phyloP scores from a whole-genome alignment of 2,329 filamentous ascomycete species.

The Trichoderma sp. region DNA sequence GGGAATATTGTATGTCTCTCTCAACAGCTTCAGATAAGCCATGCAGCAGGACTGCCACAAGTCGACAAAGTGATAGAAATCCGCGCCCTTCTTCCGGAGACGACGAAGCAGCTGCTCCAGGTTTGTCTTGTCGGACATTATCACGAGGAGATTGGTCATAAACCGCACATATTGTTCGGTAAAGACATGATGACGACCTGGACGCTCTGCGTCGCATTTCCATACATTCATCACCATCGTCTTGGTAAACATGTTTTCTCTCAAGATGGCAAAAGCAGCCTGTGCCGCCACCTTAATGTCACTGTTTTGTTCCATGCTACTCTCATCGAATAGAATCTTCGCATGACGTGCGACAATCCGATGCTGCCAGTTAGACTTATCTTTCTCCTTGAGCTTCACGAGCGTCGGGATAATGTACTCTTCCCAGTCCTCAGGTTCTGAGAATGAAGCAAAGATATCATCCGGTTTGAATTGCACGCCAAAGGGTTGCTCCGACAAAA shows the following conservation, averaged over 20 bases:
- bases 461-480: slow-evolving; percentile 40
- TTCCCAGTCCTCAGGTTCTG: slow-evolving; percentile 60
- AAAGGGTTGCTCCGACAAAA: slow-evolving; percentile 59
- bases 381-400: slow-evolving; percentile 62
- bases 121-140: slow-evolving; percentile 72
- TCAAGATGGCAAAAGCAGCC: slow-evolving; percentile 77
- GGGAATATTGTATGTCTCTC: slow-evolving; percentile 49
- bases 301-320: slow-evolving; percentile 41
- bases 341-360: slow-evolving; percentile 79
- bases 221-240: slow-evolving; percentile 94
- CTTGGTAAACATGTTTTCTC: slow-evolving; percentile 78
- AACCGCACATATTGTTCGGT: slow-evolving; percentile 84
- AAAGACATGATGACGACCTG: slow-evolving; percentile 89
- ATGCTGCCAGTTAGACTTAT: slow-evolving; percentile 95
- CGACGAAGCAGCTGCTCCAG: slow-evolving; percentile 78
- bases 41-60: slow-evolving; percentile 60
- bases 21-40: slow-evolving; percentile 55
- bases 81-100: slow-evolving; percentile 77
- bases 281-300: slow-evolving; percentile 63
- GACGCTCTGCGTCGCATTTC: slow-evolving; percentile 83
- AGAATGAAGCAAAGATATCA: slow-evolving; percentile 39
- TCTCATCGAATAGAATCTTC: slow-evolving; percentile 54
- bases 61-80: slow-evolving; percentile 66
- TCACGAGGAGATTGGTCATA: slow-evolving; percentile 72
- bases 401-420: slow-evolving; percentile 55